Evolutionary conservation across 1,284 basidiomycete genomes (phyloP).

Genomic region (Coniferiporia weirii): DNA sequence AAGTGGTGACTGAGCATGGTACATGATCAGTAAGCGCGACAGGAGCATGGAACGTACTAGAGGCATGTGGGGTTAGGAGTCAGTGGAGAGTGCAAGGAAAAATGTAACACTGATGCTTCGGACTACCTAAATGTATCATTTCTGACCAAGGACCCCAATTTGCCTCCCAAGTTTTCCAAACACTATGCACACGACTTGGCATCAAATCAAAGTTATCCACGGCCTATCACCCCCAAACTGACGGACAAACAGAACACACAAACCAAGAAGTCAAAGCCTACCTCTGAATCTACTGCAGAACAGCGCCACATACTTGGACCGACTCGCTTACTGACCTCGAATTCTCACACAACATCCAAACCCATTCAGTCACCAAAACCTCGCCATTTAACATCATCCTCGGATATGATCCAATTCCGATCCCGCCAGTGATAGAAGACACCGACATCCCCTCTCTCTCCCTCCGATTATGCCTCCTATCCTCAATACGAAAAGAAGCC

Average conservation of each 20-base stretch:
- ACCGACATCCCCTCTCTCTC: background rate
- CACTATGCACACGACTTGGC: constrained; percentile 6
- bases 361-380: background rate
- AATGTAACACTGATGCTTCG: background rate
- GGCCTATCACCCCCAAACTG: constrained; percentile 25
- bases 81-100: too few relatives aligned
- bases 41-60: too few relatives aligned
- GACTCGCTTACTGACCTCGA: constrained; percentile 23
- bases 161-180: constrained; percentile 15
- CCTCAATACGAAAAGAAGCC: background rate
- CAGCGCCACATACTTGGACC: constrained; percentile 30
- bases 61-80: too few relatives aligned
- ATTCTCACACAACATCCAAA: constrained; percentile 14
- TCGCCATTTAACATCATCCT: background rate
- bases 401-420: background rate
- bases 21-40: too few relatives aligned
- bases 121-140: constrained; percentile 13
- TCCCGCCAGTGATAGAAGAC: background rate
- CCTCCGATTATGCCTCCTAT: background rate
- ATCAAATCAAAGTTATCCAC: constrained; percentile 21
- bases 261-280: constrained; percentile 26
- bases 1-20: too few relatives aligned
- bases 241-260: constrained; percentile 27
- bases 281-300: constrained; percentile 16
- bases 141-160: constrained; percentile 21